Conservation (phyloP, 768 basidiomycete genomes). For the Kwoniella sp. region DNA sequence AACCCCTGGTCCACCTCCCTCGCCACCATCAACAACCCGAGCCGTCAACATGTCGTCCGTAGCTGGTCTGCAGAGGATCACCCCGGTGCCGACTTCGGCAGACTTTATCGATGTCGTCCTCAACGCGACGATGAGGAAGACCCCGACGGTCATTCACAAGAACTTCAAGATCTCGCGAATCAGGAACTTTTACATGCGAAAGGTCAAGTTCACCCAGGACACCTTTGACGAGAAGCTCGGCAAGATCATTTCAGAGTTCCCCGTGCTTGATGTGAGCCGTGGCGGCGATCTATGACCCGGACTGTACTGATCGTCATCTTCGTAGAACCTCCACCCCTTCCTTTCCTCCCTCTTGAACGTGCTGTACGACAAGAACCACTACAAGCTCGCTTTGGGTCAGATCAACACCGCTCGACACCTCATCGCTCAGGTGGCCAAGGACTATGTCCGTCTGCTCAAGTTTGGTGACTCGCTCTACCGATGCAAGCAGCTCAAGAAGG, state of each 20-base stretch:
- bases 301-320: neutral
- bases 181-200: conserved; percentile 92
- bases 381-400: conserved; percentile 97
- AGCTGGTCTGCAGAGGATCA: conserved; percentile 83
- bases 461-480: conserved; percentile 97
- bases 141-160: conserved; percentile 97
- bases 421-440: conserved; percentile 94
- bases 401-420: conserved; percentile 91
- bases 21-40: neutral
- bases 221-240: conserved; percentile 92
- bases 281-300: neutral
- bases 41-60: conserved; percentile 34
- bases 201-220: conserved; percentile 98
- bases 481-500: conserved; percentile 96
- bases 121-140: conserved; percentile 80
- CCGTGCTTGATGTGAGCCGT: conserved; percentile 82
- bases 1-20: neutral
- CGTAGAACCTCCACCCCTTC: conserved; percentile 88
- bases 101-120: conserved; percentile 66
- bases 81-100: conserved; percentile 92
- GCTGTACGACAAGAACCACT: conserved; percentile 98
- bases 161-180: conserved; percentile 99
- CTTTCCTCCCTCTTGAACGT: conserved; percentile 94
- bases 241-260: conserved; percentile 91
- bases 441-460: conserved; percentile 92